phyloP scores from a whole-genome alignment of 2,329 filamentous ascomycete species.

The Sclerotinia minor region DNA sequence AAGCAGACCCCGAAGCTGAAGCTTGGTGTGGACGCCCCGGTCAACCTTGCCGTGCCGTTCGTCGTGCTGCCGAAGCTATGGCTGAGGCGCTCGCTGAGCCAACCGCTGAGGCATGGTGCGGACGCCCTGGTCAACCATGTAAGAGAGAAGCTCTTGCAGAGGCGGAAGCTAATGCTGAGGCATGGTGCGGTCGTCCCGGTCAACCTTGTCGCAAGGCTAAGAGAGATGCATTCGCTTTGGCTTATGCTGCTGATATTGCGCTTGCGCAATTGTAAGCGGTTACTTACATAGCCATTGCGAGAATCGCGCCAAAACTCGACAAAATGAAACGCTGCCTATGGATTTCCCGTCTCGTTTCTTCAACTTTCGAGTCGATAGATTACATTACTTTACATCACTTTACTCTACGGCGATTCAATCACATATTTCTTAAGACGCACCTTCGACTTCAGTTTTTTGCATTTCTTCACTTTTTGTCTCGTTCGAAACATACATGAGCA shows the following conservation, averaged over 20 bases:
- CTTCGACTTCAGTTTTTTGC: background rate
- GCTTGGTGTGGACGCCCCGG: slow-evolving; percentile 18
- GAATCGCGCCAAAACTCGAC: background rate
- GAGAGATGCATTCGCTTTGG: slow-evolving; percentile 27
- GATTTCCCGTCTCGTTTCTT: background rate
- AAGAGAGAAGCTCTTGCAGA: slow-evolving; percentile 30
- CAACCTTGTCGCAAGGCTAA: slow-evolving; percentile 33
- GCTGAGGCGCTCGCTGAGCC: slow-evolving; percentile 33
- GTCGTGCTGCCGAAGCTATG: slow-evolving; percentile 24
- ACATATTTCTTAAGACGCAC: background rate
- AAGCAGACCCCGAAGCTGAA: slow-evolving; percentile 30
- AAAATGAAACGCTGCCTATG: background rate
- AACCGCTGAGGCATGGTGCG: slow-evolving; percentile 32
- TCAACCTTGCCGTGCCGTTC: slow-evolving; percentile 23
- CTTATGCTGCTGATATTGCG: slow-evolving; percentile 28
- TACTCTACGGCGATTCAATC: background rate
- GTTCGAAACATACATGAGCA: background rate
- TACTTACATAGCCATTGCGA: background rate
- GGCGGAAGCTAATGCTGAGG: slow-evolving; percentile 28
- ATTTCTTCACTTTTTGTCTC: background rate
- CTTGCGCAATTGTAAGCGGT: slow-evolving; percentile 25
- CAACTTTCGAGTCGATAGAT: background rate
- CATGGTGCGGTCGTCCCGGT: slow-evolving; percentile 29
- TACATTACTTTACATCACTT: no score
- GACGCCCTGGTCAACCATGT: slow-evolving; percentile 29